A percentile compares a stretch with the other conserved stretches of the same genome.
These are phyloP conservation scores for Liriodendron chinense DNA, from an alignment of 164 flowering plant species.

Conservation along the genomic window DNA sequence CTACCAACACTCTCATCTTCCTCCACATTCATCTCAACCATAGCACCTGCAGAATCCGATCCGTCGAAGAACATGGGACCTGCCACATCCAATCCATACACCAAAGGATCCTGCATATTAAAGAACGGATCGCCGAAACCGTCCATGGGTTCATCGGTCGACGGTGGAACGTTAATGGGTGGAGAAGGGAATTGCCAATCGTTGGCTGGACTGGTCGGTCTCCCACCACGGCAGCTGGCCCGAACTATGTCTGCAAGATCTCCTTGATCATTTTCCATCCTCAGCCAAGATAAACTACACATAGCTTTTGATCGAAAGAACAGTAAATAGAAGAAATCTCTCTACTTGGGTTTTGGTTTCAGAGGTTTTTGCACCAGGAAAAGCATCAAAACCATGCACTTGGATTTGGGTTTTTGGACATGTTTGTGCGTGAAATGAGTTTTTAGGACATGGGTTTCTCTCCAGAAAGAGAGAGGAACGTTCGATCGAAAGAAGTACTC, in stretches of 20 bases:
- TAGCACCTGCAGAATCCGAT: slow-evolving; percentile 7
- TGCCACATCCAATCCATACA: slow-evolving; percentile 33
- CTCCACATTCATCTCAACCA: slow-evolving; percentile 17
- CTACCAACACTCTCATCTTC: neutral
- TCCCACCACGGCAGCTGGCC: slow-evolving; percentile 22
- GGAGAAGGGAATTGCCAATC: slow-evolving; percentile 35
- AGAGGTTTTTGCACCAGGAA: slow-evolving; percentile 8
- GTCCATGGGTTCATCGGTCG: slow-evolving; percentile 14
- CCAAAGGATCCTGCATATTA: slow-evolving; percentile 48
- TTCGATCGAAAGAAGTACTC: neutral
- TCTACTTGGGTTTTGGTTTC: neutral
- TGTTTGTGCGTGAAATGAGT: slow-evolving; percentile 4
- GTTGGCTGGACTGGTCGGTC: neutral
- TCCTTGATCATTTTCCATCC: slow-evolving; percentile 69
- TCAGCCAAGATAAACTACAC: slow-evolving; percentile 32
- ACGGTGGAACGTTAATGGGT: slow-evolving; percentile 15
- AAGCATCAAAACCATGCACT: slow-evolving; percentile 21
- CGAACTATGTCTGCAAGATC: slow-evolving; percentile 76
- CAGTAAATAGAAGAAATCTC: neutral
- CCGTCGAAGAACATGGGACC: slow-evolving; percentile 25
- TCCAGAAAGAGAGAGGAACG: slow-evolving; percentile 6
- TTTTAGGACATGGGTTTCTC: slow-evolving; percentile 6
- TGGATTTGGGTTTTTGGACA: neutral
- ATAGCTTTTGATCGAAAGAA: slow-evolving; percentile 15
- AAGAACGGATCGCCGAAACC: slow-evolving; percentile 59